Evolutionary conservation across 768 basidiomycete species (phyloP).

Genomic region (Ramaria sp.): DNA sequence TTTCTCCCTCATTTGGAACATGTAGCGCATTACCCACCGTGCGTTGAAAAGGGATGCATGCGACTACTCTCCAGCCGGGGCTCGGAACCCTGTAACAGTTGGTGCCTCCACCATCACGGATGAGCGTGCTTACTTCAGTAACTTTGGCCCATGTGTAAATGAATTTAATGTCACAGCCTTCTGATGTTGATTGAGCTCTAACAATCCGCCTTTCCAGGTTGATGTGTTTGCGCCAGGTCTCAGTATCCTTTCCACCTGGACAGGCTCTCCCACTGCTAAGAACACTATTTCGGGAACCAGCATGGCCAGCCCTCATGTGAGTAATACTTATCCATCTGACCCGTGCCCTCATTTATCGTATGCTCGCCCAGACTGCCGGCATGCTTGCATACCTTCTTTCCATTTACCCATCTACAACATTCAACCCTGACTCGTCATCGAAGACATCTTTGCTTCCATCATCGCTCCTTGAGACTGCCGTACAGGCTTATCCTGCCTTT

Average conservation of each 20-base stretch:
- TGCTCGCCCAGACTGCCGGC: constrained; percentile 45
- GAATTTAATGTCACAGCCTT: background rate
- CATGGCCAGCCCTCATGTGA: constrained; percentile 86
- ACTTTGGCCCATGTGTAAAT: constrained; percentile 65
- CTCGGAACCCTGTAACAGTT: constrained; percentile 87
- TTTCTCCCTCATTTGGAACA: background rate
- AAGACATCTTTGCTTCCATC: constrained; percentile 25
- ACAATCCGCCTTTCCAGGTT: constrained; percentile 20
- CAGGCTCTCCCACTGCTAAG: constrained; percentile 44
- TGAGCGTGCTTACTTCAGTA: constrained; percentile 86
- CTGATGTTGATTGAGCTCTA: background rate
- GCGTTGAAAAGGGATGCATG: constrained; percentile 70
- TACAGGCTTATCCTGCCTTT: constrained; percentile 22
- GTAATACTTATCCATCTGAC: constrained; percentile 8
- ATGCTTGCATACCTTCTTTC: constrained; percentile 88
- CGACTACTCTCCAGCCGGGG: constrained; percentile 82
- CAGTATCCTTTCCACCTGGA: constrained; percentile 87
- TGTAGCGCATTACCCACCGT: constrained; percentile 40
- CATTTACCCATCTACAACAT: constrained; percentile 61
- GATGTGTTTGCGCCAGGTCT: constrained; percentile 89
- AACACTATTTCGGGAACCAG: constrained; percentile 83
- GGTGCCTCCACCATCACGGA: constrained; percentile 81
- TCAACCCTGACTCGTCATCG: constrained; percentile 38
- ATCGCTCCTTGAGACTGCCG: constrained; percentile 19
- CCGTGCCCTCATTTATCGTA: background rate